Evolutionary conservation across 2,329 filamentous ascomycete genomes (phyloP).

Genomic region (Mollisia scopiformis): DNA sequence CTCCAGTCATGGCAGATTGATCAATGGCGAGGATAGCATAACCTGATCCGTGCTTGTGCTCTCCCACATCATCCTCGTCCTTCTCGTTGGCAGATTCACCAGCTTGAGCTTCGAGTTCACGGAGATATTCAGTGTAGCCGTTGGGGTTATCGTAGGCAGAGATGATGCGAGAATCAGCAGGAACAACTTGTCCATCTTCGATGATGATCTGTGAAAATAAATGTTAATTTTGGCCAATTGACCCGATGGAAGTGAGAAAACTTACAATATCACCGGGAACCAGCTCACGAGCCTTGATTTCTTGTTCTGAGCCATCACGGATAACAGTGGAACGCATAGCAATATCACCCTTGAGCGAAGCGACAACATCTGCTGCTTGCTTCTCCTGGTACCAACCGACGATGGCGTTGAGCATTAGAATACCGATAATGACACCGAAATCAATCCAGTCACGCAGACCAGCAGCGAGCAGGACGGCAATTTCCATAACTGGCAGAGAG

Average conservation of each 20-base stretch:
- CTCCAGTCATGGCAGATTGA: conserved; percentile 81
- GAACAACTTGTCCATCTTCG: conserved; percentile 72
- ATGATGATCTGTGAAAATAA: conserved; percentile 59
- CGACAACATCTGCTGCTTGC: conserved; percentile 77
- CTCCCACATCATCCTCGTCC: conserved; percentile 56
- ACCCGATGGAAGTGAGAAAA: conserved; percentile 15
- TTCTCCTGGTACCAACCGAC: conserved; percentile 85
- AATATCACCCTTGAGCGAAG: conserved; percentile 76
- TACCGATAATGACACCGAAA: conserved; percentile 77
- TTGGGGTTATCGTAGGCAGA: conserved; percentile 72
- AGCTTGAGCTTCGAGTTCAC: conserved; percentile 63
- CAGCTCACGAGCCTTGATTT: conserved; percentile 74
- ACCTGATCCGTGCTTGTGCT: conserved; percentile 56
- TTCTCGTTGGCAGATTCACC: conserved; percentile 63
- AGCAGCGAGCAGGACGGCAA: conserved; percentile 73
- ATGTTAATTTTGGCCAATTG: conserved; percentile 2
- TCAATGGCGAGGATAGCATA: conserved; percentile 72
- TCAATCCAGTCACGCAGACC: conserved; percentile 79
- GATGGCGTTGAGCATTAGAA: conserved; percentile 73
- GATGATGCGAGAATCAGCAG: conserved; percentile 72
- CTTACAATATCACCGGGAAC: conserved; percentile 77
- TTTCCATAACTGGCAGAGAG: conserved; percentile 67
- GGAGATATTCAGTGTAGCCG: conserved; percentile 68
- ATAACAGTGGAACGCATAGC: conserved; percentile 73
- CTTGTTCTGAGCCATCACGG: conserved; percentile 67